These are phyloP conservation scores for Talaromyces sp. DNA, from an alignment of 2,329 filamentous ascomycete genomes.

Conservation along the genomic window DNA sequence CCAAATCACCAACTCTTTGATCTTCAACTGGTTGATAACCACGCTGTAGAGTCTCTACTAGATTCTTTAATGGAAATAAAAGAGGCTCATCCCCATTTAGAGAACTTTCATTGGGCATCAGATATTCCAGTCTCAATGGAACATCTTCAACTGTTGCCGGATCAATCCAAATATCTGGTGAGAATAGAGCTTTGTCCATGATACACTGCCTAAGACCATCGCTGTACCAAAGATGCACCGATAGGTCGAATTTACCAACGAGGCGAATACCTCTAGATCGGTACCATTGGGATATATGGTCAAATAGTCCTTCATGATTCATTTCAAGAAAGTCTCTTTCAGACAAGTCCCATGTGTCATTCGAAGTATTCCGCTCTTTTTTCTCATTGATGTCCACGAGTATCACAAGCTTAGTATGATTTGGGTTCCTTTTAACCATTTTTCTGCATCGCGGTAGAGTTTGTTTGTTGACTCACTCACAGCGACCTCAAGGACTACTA, in stretches of 20 bases:
- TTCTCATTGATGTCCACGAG: constrained; percentile 4
- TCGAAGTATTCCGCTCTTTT: neutral
- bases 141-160: constrained; percentile 1
- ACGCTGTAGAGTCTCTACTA: no score
- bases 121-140: neutral
- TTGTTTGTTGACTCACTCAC: constrained; percentile 1
- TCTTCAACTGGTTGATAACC: no score
- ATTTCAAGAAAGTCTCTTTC: neutral
- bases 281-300: constrained; percentile 1
- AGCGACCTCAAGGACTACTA: neutral
- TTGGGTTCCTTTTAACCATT: constrained; percentile 2
- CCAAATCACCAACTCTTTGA: no score
- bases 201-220: constrained; percentile 5
- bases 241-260: constrained; percentile 9
- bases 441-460: constrained; percentile 2
- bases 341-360: constrained; percentile 1
- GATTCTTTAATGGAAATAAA: no score
- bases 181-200: constrained; percentile 6
- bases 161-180: constrained; percentile 4
- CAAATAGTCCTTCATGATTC: neutral
- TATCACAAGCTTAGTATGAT: constrained; percentile 5
- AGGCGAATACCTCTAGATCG: constrained; percentile 5
- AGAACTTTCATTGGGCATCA: neutral
- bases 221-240: constrained; percentile 12
- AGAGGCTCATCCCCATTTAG: no score